Base-by-base conservation (phyloP, 2,329 filamentous ascomycete species). In the Paecilomyces formosus region DNA sequence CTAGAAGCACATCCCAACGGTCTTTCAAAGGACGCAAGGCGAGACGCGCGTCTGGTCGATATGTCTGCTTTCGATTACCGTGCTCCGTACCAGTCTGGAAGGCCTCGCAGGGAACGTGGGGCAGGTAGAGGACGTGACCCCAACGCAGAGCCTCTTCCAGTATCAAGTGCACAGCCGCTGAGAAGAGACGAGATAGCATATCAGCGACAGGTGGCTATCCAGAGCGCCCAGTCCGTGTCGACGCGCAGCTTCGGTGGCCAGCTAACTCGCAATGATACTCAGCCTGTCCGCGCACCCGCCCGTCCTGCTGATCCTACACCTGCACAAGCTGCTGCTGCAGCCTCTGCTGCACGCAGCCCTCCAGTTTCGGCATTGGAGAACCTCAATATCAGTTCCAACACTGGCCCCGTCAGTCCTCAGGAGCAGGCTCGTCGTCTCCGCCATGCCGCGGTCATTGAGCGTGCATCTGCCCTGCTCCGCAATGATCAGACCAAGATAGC, bases 171-270 rank as follows among this genome's bases (percentile, higher is more conserved):
- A 1, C 90, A 94, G 64, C 87, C 91, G 1, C 72, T 97, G 69
- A 84, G 89, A 54, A 81, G 94, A 69, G 94, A 95, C 63, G 91
- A 97, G 73, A 78, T 96, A 56, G 93, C 94, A 2, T 96, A 91
- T 72, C 93, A 97, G 69, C 83, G 94, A 55, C 91, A 96, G 68
- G 86, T 96, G 81, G 92, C 92, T 49, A 91, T 97, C 55, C 92
- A 96, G 66, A 92, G 87, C 55, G 88, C 91, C 0, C 91, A 95
- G 68, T 90, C 91, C 0, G 83, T 90, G 0, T 85, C 89, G 0
- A 87, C 84, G 52, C 85, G 92, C 51, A 91, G 86, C 2, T 97
- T 97, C 76, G 92, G 92, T 51, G 91, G 92, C 6, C 88, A 91
- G 66, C 82, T 96, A 55, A 90, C 88, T n/a, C 72, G 81, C 21